Conservation (phyloP, 2,329 filamentous ascomycete genomes). For the Albifimbria verrucaria region DNA sequence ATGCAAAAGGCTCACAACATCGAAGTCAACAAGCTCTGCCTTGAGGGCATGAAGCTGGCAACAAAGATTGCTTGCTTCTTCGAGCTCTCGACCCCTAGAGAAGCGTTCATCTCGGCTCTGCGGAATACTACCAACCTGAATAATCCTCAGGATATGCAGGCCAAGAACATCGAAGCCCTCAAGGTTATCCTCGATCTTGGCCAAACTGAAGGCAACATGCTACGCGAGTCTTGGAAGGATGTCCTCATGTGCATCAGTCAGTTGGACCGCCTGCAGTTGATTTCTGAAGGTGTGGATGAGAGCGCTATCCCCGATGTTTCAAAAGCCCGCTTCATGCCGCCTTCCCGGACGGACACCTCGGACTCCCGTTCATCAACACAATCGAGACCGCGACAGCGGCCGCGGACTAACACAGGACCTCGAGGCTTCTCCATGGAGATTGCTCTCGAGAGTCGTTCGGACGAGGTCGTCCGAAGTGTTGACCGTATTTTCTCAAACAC, state of each 20-base stretch:
- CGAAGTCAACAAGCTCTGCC: conserved; percentile 85
- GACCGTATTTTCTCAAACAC: conserved; percentile 97
- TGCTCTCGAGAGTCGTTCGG: conserved; percentile 86
- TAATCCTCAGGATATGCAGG: conserved; percentile 90
- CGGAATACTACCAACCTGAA: conserved; percentile 94
- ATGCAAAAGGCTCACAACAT: conserved; percentile 92
- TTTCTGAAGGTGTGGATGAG: conserved; percentile 92
- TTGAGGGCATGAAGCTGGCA: conserved; percentile 92
- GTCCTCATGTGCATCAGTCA: conserved; percentile 94
- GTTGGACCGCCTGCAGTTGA: conserved; percentile 89
- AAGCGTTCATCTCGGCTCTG: conserved; percentile 90
- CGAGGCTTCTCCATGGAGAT: conserved; percentile 73
- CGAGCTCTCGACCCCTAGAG: conserved; percentile 85
- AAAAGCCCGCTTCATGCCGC: conserved; percentile 68
- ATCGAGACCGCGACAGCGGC: conserved; percentile 41
- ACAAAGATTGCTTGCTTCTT: conserved; percentile 93
- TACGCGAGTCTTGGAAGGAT: conserved; percentile 92
- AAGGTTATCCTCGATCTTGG: conserved; percentile 90
- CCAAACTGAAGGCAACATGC: conserved; percentile 84
- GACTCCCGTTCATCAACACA: conserved; percentile 67
- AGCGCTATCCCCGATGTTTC: conserved; percentile 89
- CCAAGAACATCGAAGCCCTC: conserved; percentile 93
- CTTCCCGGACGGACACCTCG: conserved; percentile 49
- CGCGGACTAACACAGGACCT: conserved; percentile 55
- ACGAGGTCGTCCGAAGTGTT: conserved; percentile 88